A percentile compares a stretch with the other conserved stretches of the same genome.
Conservation (phyloP, 2,329 filamentous ascomycete genomes). For the Bretziella fagacearum region DNA sequence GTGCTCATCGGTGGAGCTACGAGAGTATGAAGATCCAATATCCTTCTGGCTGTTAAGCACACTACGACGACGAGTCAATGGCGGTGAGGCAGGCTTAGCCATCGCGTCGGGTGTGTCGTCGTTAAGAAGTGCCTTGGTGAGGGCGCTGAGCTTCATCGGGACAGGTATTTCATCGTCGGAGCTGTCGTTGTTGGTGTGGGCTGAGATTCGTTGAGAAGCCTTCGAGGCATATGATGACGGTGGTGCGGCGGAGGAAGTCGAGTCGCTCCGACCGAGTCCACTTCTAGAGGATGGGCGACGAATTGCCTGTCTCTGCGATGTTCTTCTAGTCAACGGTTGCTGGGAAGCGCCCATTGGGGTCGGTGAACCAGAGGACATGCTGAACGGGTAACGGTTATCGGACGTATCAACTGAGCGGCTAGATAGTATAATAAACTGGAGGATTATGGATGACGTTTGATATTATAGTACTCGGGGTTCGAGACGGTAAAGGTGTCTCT, state of each 20-base stretch:
- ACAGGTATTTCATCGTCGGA: conserved; percentile 88
- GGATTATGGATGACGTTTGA: no score
- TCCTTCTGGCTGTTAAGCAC: conserved; percentile 22
- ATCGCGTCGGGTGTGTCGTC: conserved; percentile 36
- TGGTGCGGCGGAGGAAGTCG: conserved; percentile 23
- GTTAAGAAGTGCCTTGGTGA: conserved; percentile 70
- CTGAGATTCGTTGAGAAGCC: conserved; percentile 28
- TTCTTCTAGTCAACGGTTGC: conserved; percentile 27
- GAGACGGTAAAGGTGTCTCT: no score
- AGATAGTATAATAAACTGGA: no score
- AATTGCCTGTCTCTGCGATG: conserved; percentile 38
- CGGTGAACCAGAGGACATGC: conserved; percentile 17
- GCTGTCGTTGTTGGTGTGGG: conserved; percentile 49
- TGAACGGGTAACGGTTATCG: no score
- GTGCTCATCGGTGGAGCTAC: conserved; percentile 24
- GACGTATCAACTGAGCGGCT: no score
- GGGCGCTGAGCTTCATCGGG: conserved; percentile 83
- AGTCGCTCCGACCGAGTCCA: conserved; percentile 29
- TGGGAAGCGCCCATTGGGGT: conserved; percentile 32
- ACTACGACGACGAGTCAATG: conserved; percentile 33
- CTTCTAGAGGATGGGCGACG: conserved; percentile 33
- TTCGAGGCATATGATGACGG: conserved; percentile 18
- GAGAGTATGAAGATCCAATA: conserved; percentile 1
- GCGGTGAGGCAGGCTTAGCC: conserved; percentile 29
- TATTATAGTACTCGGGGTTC: no score